Evolutionary conservation across 2,329 filamentous ascomycete genomes (phyloP), one percentile per base, ranked within the genome.

Genomic region (Akanthomyces lecanii): DNA sequence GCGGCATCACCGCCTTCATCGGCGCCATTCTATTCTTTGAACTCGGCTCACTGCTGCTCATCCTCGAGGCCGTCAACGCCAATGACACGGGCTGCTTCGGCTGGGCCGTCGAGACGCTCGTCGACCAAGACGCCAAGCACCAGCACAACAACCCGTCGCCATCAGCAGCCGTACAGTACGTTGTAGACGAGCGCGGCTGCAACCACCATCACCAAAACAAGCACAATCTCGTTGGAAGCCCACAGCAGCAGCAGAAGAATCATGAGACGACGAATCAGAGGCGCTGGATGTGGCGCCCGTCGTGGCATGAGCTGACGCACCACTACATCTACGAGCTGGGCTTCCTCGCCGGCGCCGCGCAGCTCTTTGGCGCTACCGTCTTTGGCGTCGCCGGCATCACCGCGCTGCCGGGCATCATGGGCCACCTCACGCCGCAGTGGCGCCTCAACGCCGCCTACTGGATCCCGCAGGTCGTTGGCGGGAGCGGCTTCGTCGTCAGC

Each of bases 381-480:
- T 89, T 89, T 74, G 88, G 85, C 81, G 83, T 63, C 23, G 45
- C 52, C 23, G 54, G 54, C 36, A 45, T 63, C 45, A 57, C 54
- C n/a, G 53, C 61, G 12, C 45, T 89, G 58, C 77, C 84, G 0
- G 85, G 85, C 7, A 81, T 88, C 68, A 85, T 84, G 0, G 80
- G 83, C 81, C 65, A 72, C 78, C 7, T 73, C 88, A 66, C 30
- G 8, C 45, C 79, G 79, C 40, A 57, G 69, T 5, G 71, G 70
- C 18, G 76, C 74, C 2, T 81, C 33, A 81, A 86, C 64, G 83
- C 85, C 4, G 77, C 85, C 5, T 89, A 82, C 73, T 89, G 86
- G 71, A 65, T 79, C 0, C 81, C 84, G 0, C 83, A 89, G 69
- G 82, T 89, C 7, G 73, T 89, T 2, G 87, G 87, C 4, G 86